Base-by-base conservation (phyloP, 1,284 basidiomycete genomes). In the Schizophyllum commune region DNA sequence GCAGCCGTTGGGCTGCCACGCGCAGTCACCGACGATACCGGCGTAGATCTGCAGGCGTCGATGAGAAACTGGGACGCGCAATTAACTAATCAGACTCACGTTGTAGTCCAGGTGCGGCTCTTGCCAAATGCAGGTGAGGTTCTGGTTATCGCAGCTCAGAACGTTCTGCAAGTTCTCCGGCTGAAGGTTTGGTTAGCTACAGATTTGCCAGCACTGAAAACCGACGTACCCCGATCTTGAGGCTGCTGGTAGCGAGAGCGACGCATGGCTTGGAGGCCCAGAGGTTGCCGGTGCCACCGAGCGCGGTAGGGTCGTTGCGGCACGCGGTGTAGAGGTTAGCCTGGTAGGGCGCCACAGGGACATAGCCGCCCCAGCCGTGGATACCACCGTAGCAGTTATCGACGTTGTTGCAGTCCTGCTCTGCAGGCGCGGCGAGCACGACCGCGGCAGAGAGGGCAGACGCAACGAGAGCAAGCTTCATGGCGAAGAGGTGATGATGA, bases 21-120 rank as follows among this genome's bases (percentile, higher is more conserved):
- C 39, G 17, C 39, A 47, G 17, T 20, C 21, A 13, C 62, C 62
- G 4, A 61, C 60, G 19, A 63, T 63, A 32, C 33, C 57, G 1
- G 52, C 55, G 55, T 57, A 63, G 51, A 61, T 13, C 62, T 61
- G 33, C 22, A 4, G 52, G 32, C 17, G 19, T 21, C 9, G 27
- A 11, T 55, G 15, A 21, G 53, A 19, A n/a, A 55, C 4, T 11
- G 5, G 2, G 5, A 27, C 27, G 27, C 27, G 27, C 5, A 27
- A 5, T 5, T 27, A 2, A 3, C 27, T 27, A 5, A 27, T 5
- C 5, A 5, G 27, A 21, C 53, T 20, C 27, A 55, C 53, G 53
- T 55, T 55, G 27, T 55, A 55, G 27, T 55, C 53, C 3, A 55
- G 17, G 8, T 17, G 9, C 13, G 39, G 39, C 39, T 13, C 17